Base-by-base conservation (phyloP, 768 basidiomycete genomes). In the Pholiota microspora region DNA sequence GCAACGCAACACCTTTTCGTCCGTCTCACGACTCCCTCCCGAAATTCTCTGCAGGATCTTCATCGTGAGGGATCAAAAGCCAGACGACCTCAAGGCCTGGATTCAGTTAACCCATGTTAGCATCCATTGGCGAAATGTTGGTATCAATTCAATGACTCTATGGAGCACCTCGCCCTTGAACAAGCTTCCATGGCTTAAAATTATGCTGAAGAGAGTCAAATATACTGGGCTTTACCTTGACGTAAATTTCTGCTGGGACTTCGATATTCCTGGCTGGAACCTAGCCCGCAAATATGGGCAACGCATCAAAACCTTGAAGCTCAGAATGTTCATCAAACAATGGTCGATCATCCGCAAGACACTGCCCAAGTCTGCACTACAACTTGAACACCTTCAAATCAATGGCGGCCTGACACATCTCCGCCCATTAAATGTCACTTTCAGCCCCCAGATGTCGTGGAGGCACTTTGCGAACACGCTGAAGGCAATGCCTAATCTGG, bases 11-110 rank as follows among this genome's bases (percentile, higher is more conserved):
- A 21, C n/a, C 2, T 47, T 29, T 29, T 27, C 28, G 28, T 29
- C 46, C 7, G 32, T 47, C 46, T 47, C 46, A 10, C 27, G 15
- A 7, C 28, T 47, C 15, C 46, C 46, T 15, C 28, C 31, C 15
- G 46, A 47, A 32, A 47, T 47, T 10, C 46, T 47, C 46, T 47
- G 46, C 31, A 32, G 32, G 12, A 47, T 47, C n/a, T 47, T 47
- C 15, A n/a, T 31, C 15, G 46, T 47, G 46, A 32, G 32, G n/a
- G 13, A 31, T 4, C 6, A 42, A 21, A 12, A 21, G 23, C 24
- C 12, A 7, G 4, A 8, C 21, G 27, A 28, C 12, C 31, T 29
- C 4, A 28, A 24, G 15, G 6, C 15, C 10, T 47, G n/a, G 9
- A n/a, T 47, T 8, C 9, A 8, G 2, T 13, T 47, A 10, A 47